Conservation (phyloP, 2,329 filamentous ascomycete species). For the Fusarium sp. region DNA sequence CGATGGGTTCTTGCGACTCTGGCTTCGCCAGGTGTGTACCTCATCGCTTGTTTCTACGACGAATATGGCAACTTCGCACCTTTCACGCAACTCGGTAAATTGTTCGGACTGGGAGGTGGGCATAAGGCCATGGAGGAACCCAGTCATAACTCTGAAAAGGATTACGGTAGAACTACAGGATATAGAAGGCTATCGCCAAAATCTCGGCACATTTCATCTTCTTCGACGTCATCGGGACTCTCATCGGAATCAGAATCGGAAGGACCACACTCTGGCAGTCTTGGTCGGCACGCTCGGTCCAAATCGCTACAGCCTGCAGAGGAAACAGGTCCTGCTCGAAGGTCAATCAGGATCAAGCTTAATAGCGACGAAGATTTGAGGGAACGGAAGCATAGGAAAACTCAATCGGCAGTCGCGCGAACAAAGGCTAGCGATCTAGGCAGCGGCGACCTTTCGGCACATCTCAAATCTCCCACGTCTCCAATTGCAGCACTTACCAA, state of each 20-base stretch:
- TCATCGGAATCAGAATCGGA: slow-evolving; percentile 80
- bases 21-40: slow-evolving; percentile 81
- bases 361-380: slow-evolving; percentile 81
- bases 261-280: slow-evolving; percentile 47
- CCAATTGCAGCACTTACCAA: slow-evolving; percentile 81
- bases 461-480: slow-evolving; percentile 93
- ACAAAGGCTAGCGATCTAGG: slow-evolving; percentile 56
- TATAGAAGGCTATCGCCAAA: slow-evolving; percentile 47
- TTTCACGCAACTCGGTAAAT: slow-evolving; percentile 76
- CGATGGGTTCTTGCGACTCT: slow-evolving; percentile 83
- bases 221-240: slow-evolving; percentile 69
- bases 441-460: slow-evolving; percentile 72
- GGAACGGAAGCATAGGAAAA: slow-evolving; percentile 77
- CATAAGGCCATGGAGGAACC: slow-evolving; percentile 57
- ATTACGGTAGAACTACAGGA: slow-evolving; percentile 45
- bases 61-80: slow-evolving; percentile 82
- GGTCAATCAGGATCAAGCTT: slow-evolving; percentile 91
- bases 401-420: slow-evolving; percentile 61
- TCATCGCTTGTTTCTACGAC: slow-evolving; percentile 86
- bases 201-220: slow-evolving; percentile 48
- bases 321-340: slow-evolving; percentile 72
- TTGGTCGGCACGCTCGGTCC: slow-evolving; percentile 68
- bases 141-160: slow-evolving; percentile 45
- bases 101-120: slow-evolving; percentile 62
- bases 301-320: slow-evolving; percentile 70